These are phyloP conservation scores for Skeletonema costatum DNA, from an alignment of 108 stramenopile species.

Conservation along the genomic window DNA sequence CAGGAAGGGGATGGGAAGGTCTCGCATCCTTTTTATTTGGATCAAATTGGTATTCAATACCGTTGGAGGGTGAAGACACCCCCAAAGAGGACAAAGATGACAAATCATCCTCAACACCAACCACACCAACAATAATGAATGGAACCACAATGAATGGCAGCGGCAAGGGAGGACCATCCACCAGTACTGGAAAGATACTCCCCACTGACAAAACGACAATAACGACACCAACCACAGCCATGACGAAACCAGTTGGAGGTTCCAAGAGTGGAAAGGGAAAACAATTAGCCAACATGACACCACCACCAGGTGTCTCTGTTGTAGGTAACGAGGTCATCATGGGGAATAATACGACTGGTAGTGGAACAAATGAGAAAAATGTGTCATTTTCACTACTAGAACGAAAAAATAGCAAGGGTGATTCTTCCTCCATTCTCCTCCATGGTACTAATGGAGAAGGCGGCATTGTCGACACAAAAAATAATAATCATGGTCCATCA, in stretches of 20 bases:
- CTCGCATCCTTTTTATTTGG: slow-evolving; percentile 84
- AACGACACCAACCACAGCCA: not conserved
- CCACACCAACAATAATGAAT: slow-evolving; percentile 1
- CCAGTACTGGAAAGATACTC: not conserved
- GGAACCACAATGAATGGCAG: not conserved
- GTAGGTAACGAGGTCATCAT: not conserved
- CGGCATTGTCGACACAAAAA: not conserved
- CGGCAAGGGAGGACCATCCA: not conserved
- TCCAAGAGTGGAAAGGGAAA: slow-evolving; percentile 29
- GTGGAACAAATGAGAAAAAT: slow-evolving; percentile 12
- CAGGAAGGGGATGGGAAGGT: slow-evolving; percentile 64
- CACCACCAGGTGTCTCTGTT: not conserved
- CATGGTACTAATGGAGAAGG: slow-evolving; percentile 5
- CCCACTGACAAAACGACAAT: slow-evolving; percentile 17
- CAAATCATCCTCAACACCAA: slow-evolving; percentile 12
- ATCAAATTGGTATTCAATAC: slow-evolving; percentile 65
- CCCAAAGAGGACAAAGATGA: slow-evolving; percentile 4
- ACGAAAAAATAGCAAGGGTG: slow-evolving; percentile 14
- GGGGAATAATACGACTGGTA: too few species aligned
- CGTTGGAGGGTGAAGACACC: slow-evolving; percentile 26
- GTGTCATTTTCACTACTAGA: slow-evolving; percentile 36
- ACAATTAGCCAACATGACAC: slow-evolving; percentile 34
- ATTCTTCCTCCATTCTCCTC: slow-evolving; percentile 10
- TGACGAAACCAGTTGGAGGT: not conserved
- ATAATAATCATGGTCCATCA: not conserved